Evolutionary conservation across 805 yeast species (phyloP), one percentile per base, ranked within the genome.

Genomic region (Kregervanrija pseudodelftensis): DNA sequence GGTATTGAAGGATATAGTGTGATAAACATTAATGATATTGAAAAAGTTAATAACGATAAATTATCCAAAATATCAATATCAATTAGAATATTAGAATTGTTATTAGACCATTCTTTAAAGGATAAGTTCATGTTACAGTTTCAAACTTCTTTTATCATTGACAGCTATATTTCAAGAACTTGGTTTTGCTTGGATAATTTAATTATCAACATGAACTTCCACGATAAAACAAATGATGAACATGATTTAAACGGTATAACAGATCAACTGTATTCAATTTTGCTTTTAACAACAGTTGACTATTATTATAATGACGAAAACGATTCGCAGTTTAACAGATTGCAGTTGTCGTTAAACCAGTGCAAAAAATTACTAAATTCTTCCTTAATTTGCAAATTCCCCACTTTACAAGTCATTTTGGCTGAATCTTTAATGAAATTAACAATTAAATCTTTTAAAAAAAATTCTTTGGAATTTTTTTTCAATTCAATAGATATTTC

Each of bases 101-200:
- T 65, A 11, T 43, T 58, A 2, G 60, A 63, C 34, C 51, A 54
- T 1, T 51, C 53, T 8, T 38, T 61, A 8, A 42, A 41, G 12
- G 45, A 51, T 3, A 33, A 48, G 2, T 53, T 60, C 22, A 48
- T 53, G 37, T 39, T 56, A 3, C 54, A 57, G 13, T 43, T 53
- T 2, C 58, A 56, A 22, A 46, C 49, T 5, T 45, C 53, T 1
- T 49, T 53, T 16, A 40, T 49, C 10, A 16, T 63, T 2, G 63
- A 64, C 33, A 56, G 55, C 30, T 45, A 52, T 11, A 51, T 61
- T 2, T 49, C 53, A 14, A 52, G 63, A 41, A 43, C 56, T 2
- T 64, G 67, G 67, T 59, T 63, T 43, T 64, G 67, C 37, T 40
- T 63, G 40, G 61, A 61, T 34, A 61, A 63, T 39, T 50, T 55